These are phyloP conservation scores for Russula griseocarnosa DNA, from an alignment of 768 basidiomycete species.

Conservation along the genomic window DNA sequence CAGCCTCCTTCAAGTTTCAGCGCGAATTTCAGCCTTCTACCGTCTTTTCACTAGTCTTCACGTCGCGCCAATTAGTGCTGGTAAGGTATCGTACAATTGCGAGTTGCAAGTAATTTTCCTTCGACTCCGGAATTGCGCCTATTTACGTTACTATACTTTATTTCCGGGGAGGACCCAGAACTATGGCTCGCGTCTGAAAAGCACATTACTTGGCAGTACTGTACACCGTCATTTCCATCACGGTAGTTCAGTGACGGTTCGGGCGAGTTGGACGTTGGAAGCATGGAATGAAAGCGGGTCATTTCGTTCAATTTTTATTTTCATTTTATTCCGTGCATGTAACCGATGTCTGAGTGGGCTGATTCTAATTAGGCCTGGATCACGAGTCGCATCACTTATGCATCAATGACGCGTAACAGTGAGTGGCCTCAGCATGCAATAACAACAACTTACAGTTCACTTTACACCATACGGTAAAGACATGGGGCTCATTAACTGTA, in stretches of 20 bases:
- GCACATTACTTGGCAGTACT: too few species aligned
- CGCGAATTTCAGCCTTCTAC: too few species aligned
- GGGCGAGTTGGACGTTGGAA: not conserved
- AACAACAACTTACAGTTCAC: too few species aligned
- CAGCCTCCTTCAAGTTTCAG: not conserved
- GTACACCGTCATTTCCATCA: not conserved
- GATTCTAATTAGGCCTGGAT: too few species aligned
- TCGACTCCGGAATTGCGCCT: not conserved
- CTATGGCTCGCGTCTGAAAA: not conserved
- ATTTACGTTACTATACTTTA: not conserved
- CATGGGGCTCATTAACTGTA: not conserved
- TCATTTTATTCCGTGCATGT: not conserved
- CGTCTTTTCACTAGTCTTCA: not conserved
- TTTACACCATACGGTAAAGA: not conserved
- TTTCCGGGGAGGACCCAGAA: not conserved
- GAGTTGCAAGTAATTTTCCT: not conserved
- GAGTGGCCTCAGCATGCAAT: not conserved
- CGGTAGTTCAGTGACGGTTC: not conserved
- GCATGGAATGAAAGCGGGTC: not conserved
- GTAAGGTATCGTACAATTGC: not conserved
- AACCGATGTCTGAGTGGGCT: not conserved
- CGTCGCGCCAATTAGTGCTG: not conserved
- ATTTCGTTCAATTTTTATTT: not conserved
- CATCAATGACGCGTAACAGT: not conserved
- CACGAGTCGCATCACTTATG: too few species aligned